Base-by-base conservation (phyloP, 331 rosid genomes). In the Dryas integrifolia region DNA sequence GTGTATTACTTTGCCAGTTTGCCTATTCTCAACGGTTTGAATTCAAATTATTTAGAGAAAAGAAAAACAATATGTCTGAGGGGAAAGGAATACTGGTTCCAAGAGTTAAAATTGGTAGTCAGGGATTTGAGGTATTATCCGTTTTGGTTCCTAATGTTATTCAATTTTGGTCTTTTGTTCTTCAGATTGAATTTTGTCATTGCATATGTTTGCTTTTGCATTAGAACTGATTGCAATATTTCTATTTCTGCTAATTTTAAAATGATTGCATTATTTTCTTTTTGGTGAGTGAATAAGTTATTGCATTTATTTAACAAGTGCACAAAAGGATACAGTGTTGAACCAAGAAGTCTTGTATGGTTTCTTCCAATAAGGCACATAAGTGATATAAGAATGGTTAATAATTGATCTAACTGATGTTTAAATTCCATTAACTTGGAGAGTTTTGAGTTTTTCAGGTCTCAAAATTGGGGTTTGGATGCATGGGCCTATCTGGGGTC, bases 401-500 rank as follows among this genome's bases (percentile, higher is more conserved):
- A 30, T 8, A 9, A 3, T 24, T 7, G 61, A 56, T 56, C 38
- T 21, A 21, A 56, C 6, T 60, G 24, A 60, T 3, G 21, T 35
- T 35, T 5, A 30, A 12, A 59, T 59, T 59, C 65, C 35, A 26
- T 58, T 30, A 30, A 58, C 43, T 58, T 11, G 5, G 10, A 21
- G 61, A 56, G 13, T 8, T 56, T 56, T 56, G 61, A 56, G 39
- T 38, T 6, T 58, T 6, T 0, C 61, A 83, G 84, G 87, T 79
- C 38, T 83, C 87, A 7, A 79, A 83, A 61, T n/a, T 79, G 58
- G 87, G 82, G 9, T 79, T 83, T 58, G 87, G 87, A 3, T 83
- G 87, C 62, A 67, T 79, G 87, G 74, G 82, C 9, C 64, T 79
- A 0, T 8, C 47, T 21, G 84, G 87, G 44, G 40, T 60, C 13